phyloP scores from a whole-genome alignment of 1,284 basidiomycete genomes.

The Apiotrichum mycotoxinovorans region DNA sequence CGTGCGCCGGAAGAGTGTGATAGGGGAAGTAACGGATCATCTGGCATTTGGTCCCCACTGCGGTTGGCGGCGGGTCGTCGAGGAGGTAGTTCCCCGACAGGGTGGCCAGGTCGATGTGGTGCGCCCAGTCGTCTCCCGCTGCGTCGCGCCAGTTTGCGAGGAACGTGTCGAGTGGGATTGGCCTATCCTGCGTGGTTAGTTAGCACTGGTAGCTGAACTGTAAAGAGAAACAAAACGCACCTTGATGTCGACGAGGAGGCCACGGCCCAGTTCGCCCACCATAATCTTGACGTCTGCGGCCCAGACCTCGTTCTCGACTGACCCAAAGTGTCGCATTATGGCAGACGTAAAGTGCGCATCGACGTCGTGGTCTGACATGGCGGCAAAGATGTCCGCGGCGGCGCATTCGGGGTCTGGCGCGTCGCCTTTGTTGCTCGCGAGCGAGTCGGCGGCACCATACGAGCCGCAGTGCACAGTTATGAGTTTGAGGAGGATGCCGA shows the following conservation, averaged over 20 bases:
- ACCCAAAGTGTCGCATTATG: slow-evolving; percentile 75
- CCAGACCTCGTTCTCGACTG: slow-evolving; percentile 44
- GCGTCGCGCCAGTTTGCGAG: slow-evolving; percentile 63
- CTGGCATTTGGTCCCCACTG: slow-evolving; percentile 25
- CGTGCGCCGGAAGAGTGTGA: slow-evolving; percentile 65
- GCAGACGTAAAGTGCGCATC: slow-evolving; percentile 60
- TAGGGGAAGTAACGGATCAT: slow-evolving; percentile 67
- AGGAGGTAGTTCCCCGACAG: slow-evolving; percentile 68
- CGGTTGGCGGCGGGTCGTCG: slow-evolving; percentile 20
- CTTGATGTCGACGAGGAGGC: slow-evolving; percentile 62
- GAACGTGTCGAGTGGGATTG: slow-evolving; percentile 54
- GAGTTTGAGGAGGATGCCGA: slow-evolving; percentile 68
- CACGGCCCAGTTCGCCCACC: slow-evolving; percentile 52
- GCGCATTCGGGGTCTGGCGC: neutral
- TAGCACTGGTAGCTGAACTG: slow-evolving; percentile 56
- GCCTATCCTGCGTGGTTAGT: slow-evolving; percentile 16
- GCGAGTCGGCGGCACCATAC: neutral
- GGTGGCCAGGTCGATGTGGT: slow-evolving; percentile 56
- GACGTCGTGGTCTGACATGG: slow-evolving; percentile 71
- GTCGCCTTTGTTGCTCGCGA: neutral
- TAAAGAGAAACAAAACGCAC: slow-evolving; percentile 48
- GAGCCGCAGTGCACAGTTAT: slow-evolving; percentile 47
- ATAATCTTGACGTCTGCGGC: slow-evolving; percentile 26
- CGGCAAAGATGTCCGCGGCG: slow-evolving; percentile 49
- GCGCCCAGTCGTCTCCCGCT: slow-evolving; percentile 70